Evolutionary conservation across 2,329 filamentous ascomycete genomes (phyloP), one percentile per base, ranked within the genome.

Genomic region (Pleoardoris graminearum): DNA sequence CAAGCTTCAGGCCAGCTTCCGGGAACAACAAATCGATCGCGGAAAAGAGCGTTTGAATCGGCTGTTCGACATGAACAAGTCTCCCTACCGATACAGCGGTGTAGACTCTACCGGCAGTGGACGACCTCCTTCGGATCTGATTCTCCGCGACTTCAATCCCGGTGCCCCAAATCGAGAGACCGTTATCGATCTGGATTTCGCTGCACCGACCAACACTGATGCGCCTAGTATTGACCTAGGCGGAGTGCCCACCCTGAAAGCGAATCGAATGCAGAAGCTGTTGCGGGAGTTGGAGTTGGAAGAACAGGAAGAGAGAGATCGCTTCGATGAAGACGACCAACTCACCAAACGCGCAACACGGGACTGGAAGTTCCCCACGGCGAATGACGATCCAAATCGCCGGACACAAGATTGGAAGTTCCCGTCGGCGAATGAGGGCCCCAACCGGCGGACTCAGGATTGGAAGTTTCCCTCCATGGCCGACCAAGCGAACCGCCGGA

Each of bases 121-220:
- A 46, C 75, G 76, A 38, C 77, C 77, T 21, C 70, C 73, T n/a
- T 83, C 82, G 1, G 83, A 85, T 63, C 73, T 86, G 4, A 81
- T 83, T 7, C 75, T 81, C 4, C 76, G 79, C 17, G 76, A 75
- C 50, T 74, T 71, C 55, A 70, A 73, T 39, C 70, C 70, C 27
- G 69, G 71, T 3, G 73, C 73, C 22, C 73, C 74, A 2, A 77
- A 77, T 51, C 75, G 78, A 39, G 82, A 76, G 61, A 80, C 77
- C 12, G 72, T 79, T 53, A 83, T 85, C 50, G 82, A 86, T 61
- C 75, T 87, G 32, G 82, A 85, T 64, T 80, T 78, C 35, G 81
- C 80, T 16, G 77, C 68, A 44, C 69, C 72, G 2, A 67, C 65
- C 1, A 55, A 58, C 12, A 62, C 66, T 6, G 68, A 70, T 17